Percentiles rank a stretch among this genome's conserved stretches.
These are phyloP conservation scores for Encephalitozoon romaleae DNA, from an alignment of 371 early-diverging fungal species.

Conservation along the genomic window DNA sequence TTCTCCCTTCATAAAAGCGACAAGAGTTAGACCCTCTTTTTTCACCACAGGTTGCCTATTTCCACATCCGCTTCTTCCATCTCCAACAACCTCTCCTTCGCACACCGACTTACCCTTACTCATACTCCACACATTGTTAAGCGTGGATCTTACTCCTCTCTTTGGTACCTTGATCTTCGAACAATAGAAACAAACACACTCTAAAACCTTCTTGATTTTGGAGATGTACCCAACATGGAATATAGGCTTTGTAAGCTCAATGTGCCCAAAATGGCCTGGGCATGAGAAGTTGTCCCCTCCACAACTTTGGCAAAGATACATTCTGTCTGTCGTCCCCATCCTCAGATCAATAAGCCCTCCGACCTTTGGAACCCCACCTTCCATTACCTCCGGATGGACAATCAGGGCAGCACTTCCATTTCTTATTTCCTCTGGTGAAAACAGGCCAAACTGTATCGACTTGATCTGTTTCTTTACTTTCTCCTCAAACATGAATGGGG, in stretches of 20 bases:
- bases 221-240: conserved; percentile 70
- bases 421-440: conserved; percentile 64
- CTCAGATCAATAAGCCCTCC: conserved; percentile 87
- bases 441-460: conserved; percentile 76
- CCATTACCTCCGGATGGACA: conserved; percentile 83
- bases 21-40: conserved; percentile 76
- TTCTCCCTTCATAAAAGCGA: conserved; percentile 63
- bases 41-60: conserved; percentile 77
- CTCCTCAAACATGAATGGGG: conserved; percentile 43
- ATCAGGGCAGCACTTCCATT: conserved; percentile 86
- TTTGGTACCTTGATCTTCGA: conserved; percentile 81
- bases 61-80: conserved; percentile 67
- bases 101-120: conserved; percentile 77
- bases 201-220: conserved; percentile 83
- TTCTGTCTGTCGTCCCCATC: conserved; percentile 95
- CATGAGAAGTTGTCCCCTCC: conserved; percentile 86
- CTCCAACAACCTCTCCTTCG: conserved; percentile 67
- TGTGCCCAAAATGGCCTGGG: conserved; percentile 96
- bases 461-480: conserved; percentile 30
- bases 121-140: conserved; percentile 76
- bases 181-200: conserved; percentile 93
- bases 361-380: conserved; percentile 78
- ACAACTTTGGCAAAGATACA: conserved; percentile 92
- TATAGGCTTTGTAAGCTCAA: conserved; percentile 91
- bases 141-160: conserved; percentile 62